Base-by-base conservation (phyloP, 768 basidiomycete species). In the Naganishia vishniacii region DNA sequence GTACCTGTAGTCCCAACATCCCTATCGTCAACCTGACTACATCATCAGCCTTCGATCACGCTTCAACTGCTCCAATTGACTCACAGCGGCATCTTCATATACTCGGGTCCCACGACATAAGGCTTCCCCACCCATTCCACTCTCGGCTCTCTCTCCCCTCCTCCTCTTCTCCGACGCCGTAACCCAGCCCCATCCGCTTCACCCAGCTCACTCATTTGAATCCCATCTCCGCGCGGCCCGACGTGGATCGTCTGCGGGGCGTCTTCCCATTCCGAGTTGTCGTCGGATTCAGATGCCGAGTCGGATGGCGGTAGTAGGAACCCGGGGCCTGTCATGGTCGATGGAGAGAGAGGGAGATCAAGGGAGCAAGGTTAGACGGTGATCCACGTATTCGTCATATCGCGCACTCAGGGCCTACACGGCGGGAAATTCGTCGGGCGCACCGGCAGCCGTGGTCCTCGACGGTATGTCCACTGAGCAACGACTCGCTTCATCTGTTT, bases 1-100 rank as follows among this genome's bases (percentile, higher is more conserved):
- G 58, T 65, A 91, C 84, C 74, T 90, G 88, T 0, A 93, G 85
- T 6, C 92, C 92, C 2, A 91, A 77, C 58, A 93, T 78, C 0
- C 89, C 88, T 7, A 91, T 71, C 0, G 91, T 93, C 41, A 94
- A 67, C 16, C 64, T 65, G 26, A n/a, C 9, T 18, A 20, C 15
- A 31, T 40, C 7, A 26, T 3, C 32, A 32, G 3, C 23, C n/a
- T 16, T 29, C 3, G n/a, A 18, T 48, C 53, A 47, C 31, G 13
- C 25, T 45, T 31, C 3, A 28, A 23, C 4, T 1, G 32, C 16
- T 2, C 13, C 18, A 25, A n/a, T 16, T 2, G 32, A 49, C 65
- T 66, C 31, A 66, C 53, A 77, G 49, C n/a, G 75, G 75, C 63
- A 74, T 61, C 60, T 64, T 69, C 20, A 73, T 73, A 72, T 72